Conservation (phyloP, 1,139 yeast species). For the Nakaseomyces uthaithaninus region DNA sequence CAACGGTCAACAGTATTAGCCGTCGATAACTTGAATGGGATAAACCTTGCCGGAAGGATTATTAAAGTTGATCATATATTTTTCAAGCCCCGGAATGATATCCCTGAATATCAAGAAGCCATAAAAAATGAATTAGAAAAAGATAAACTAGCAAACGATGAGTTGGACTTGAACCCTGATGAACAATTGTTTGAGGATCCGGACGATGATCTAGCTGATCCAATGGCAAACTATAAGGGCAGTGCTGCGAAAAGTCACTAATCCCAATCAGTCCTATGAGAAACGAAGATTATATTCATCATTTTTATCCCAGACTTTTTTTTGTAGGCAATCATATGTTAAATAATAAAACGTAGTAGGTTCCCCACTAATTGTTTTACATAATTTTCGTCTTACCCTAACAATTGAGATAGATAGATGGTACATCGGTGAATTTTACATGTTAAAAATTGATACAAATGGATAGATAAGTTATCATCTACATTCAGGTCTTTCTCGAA, state of each 20-base stretch:
- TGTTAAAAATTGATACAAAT: not conserved
- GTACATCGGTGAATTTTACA: not conserved
- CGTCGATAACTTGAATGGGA: constrained; percentile 80
- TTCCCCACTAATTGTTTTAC: too few relatives aligned
- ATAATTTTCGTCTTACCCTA: too few relatives aligned
- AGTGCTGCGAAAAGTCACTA: too few relatives aligned
- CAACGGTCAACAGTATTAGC: constrained; percentile 77
- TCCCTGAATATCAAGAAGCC: constrained; percentile 35
- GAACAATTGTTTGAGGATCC: not conserved
- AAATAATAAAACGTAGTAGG: too few relatives aligned
- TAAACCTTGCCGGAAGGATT: constrained; percentile 47
- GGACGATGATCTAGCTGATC: constrained; percentile 17
- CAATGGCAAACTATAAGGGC: constrained; percentile 15
- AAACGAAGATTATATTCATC: too few relatives aligned
- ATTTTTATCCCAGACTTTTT: too few relatives aligned
- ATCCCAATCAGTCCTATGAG: too few relatives aligned
- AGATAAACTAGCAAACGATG: constrained; percentile 13
- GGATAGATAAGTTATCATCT: not conserved
- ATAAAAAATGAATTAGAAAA: constrained; percentile 22
- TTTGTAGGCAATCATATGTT: too few relatives aligned
- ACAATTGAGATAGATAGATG: not conserved
- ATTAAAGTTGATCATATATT: constrained; percentile 72
- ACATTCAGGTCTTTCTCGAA: not conserved
- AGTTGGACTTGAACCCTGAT: not conserved
- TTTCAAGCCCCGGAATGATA: constrained; percentile 47